Conservation (phyloP, 495 filamentous ascomycete genomes). For the Zalerion maritima region DNA sequence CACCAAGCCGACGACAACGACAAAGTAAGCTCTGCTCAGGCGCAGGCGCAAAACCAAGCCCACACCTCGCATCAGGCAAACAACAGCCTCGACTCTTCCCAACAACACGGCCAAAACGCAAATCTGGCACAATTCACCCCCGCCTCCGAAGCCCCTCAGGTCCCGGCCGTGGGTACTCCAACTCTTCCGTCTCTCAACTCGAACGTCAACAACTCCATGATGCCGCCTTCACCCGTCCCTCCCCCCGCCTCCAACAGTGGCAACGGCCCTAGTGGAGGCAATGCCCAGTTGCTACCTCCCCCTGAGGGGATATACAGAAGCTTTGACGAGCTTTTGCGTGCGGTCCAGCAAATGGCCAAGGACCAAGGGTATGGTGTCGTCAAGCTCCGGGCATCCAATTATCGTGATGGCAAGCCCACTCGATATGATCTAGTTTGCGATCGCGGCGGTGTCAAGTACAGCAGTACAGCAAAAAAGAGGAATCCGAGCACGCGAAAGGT, state of each 20-base stretch:
- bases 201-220: constrained; percentile 22
- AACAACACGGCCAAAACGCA: constrained; percentile 16
- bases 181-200: constrained; percentile 20
- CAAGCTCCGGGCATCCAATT: constrained; percentile 36
- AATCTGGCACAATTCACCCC: constrained; percentile 13
- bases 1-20: no score
- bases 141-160: no score
- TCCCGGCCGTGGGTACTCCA: constrained; percentile 17
- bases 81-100: neutral
- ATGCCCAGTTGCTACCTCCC: constrained; percentile 26
- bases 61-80: neutral
- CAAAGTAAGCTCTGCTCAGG: no score
- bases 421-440: constrained; percentile 38
- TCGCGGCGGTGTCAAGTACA: constrained; percentile 37
- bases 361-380: constrained; percentile 36
- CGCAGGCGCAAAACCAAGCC: constrained; percentile 4
- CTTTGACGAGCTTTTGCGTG: constrained; percentile 29
- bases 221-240: constrained; percentile 15
- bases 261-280: constrained; percentile 19
- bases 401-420: constrained; percentile 34
- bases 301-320: constrained; percentile 30
- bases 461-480: constrained; percentile 37
- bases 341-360: constrained; percentile 30
- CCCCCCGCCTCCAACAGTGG: constrained; percentile 12
- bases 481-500: constrained; percentile 38